Percentiles rank a stretch among this genome's conserved stretches.
Evolutionary conservation across 2,329 filamentous ascomycete species (phyloP).

Genomic region (Cladosporium oxysporum): DNA sequence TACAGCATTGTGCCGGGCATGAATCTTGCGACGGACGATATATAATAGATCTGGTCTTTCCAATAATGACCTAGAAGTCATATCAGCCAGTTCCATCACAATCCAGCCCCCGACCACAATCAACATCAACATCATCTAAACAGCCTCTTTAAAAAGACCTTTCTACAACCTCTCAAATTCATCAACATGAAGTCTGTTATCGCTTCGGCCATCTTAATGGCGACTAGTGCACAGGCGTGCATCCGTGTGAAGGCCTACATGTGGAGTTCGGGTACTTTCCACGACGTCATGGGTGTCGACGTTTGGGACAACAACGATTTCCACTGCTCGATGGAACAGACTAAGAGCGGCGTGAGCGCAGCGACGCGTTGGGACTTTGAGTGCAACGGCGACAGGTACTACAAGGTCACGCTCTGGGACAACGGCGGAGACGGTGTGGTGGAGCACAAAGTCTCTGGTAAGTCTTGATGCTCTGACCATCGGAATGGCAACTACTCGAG

Average conservation of each 20-base stretch:
- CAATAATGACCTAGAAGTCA: constrained; percentile 11
- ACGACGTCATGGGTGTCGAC: constrained; percentile 11
- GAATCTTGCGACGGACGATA: neutral
- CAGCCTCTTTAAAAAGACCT: constrained; percentile 66
- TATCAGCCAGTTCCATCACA: constrained; percentile 10
- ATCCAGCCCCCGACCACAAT: constrained; percentile 49
- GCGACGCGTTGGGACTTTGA: constrained; percentile 14
- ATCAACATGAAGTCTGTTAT: constrained; percentile 60
- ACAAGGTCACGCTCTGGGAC: constrained; percentile 15
- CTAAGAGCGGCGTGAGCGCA: constrained; percentile 15
- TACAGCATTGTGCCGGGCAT: neutral
- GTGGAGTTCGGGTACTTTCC: constrained; percentile 16
- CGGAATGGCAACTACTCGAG: constrained; percentile 1
- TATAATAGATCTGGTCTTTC: constrained; percentile 12
- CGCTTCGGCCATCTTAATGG: constrained; percentile 9
- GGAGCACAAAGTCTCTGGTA: constrained; percentile 15
- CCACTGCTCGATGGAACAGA: constrained; percentile 10
- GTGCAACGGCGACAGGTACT: constrained; percentile 15
- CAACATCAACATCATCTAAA: constrained; percentile 69
- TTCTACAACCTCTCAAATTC: constrained; percentile 68
- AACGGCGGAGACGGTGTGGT: constrained; percentile 8
- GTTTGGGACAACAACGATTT: constrained; percentile 20
- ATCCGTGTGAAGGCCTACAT: constrained; percentile 14
- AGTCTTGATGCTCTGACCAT: constrained; percentile 3
- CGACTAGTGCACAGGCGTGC: constrained; percentile 11